Base-by-base conservation (phyloP, 768 basidiomycete genomes). In the Sistotremastrum niveocremeum region DNA sequence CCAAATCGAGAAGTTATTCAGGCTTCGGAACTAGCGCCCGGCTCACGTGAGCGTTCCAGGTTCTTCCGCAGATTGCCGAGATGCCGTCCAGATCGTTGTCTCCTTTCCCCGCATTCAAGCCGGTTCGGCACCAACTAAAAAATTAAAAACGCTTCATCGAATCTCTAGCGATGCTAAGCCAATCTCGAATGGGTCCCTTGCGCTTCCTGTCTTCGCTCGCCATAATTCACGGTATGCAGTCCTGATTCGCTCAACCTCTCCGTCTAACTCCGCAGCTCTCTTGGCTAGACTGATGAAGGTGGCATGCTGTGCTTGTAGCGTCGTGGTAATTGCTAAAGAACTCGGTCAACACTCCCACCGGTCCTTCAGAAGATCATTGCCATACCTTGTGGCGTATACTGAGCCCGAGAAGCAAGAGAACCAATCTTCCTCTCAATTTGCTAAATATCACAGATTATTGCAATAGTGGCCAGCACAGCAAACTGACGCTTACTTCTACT, bases 341-440 rank as follows among this genome's bases (percentile, higher is more conserved):
- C 7, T 10, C n/a, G 7, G 35, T n/a, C 28, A 37, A 28, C 38
- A 11, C 44, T 11, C 7, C 9, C 2, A 29, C 41, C 11, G 41
- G 28, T 10, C 11, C 30, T 10, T 42, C 11, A 30, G 10, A 10
- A 42, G 41, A 11, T 10, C 10, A 42, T 37, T 10, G 10, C 37
- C 62, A 34, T 53, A 84, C 86, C 74, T 62, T 90, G 86, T 9
- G 86, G 86, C 2, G 84, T 84, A 40, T 66, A 63, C 57, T 84
- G 81, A 5, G 70, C 63, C 54, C 81, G 78, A 42, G 65, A 64
- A 5, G 78, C 68, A 4, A 81, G 73, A 6, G 81, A 79, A 5
- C 80, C 74, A 5, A 88, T 65, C 58, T 84, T 87, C 45, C 84
- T 74, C 62, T 89, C 86, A 52, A 90, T 86, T 81, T 82, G 80